Evolutionary conservation across 2,329 filamentous ascomycete species (phyloP).

Genomic region (Karstenula rhodostoma): DNA sequence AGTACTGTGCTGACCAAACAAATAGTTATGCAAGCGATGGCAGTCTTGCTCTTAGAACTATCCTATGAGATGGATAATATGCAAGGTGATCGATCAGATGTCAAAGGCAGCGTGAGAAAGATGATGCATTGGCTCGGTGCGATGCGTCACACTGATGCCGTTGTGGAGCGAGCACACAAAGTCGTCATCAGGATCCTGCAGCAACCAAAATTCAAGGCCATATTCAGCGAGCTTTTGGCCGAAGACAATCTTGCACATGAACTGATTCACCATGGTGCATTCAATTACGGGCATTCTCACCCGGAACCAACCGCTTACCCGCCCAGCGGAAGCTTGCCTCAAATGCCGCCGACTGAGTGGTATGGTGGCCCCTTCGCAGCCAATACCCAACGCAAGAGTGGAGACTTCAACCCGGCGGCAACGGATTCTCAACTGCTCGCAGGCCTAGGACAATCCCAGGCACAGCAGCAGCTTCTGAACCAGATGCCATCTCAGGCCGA

Average conservation of each 20-base stretch:
- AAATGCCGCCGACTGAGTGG: neutral
- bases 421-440: neutral
- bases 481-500: neutral
- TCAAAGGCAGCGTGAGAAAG: slow-evolving; percentile 34
- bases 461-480: neutral
- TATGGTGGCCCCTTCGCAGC: neutral
- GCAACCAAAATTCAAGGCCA: neutral
- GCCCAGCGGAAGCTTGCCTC: neutral
- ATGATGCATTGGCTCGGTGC: slow-evolving; percentile 40
- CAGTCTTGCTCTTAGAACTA: slow-evolving; percentile 49
- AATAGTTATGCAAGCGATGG: slow-evolving; percentile 48
- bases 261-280: neutral
- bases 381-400: neutral
- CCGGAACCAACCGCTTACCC: neutral
- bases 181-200: slow-evolving; percentile 22
- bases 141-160: slow-evolving; percentile 36
- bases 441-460: neutral
- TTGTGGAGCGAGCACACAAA: slow-evolving; percentile 41
- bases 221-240: neutral
- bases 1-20: neutral
- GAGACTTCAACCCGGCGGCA: neutral
- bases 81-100: slow-evolving; percentile 28
- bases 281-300: neutral
- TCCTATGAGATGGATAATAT: slow-evolving; percentile 36
- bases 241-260: neutral